Evolutionary conservation across 129 eudicot species (phyloP), one percentile per base, ranked within the genome.

Genomic region (Gnaphalium uliginosum): DNA sequence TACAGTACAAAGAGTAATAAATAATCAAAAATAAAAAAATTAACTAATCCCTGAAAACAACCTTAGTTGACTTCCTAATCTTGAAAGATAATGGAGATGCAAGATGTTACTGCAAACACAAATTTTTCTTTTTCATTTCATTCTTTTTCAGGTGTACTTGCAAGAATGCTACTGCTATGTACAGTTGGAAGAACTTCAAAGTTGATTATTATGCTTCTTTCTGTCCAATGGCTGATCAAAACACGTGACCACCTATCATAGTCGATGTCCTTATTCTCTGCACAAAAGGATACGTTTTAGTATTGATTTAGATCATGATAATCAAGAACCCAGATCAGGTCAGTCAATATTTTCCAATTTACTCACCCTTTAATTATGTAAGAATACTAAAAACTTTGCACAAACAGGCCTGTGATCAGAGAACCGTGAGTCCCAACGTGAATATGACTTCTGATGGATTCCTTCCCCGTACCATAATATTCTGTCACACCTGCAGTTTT

Each of bases 381-480:
- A 61, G 76, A 81, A 81, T 13, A 86, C 79, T 43, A 78, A 54
- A 76, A 90, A 90, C 21, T 77, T 82, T 32, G 89, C 82, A 64
- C 85, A 85, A 19, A 90, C 93, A 18, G 96, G 96, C 51, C 96
- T 78, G 81, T 90, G 96, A 41, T 87, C 93, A 53, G 96, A 90
- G 65, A 90, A 85, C 32, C 72, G 84, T 5, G 85, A 85, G 66
- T 87, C 96, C 83, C 84, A 84, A 25, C 96, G 88, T 61, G 74
- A 70, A 64, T 90, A 90, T 19, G 89, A 83, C 68, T 80, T 81
- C 35, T 87, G 93, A 48, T 77, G 79, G 25, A 90, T 87, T 21
- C 91, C 93, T 25, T 78, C 83, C 37, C 96, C 93, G 66, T 82
- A 76, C 89, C 90, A 90, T 24, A 90, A 21, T 80, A 90, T 90